Evolutionary conservation across 371 early-diverging fungal species (phyloP).

Genomic region (Apophysomyces ossiformis): DNA sequence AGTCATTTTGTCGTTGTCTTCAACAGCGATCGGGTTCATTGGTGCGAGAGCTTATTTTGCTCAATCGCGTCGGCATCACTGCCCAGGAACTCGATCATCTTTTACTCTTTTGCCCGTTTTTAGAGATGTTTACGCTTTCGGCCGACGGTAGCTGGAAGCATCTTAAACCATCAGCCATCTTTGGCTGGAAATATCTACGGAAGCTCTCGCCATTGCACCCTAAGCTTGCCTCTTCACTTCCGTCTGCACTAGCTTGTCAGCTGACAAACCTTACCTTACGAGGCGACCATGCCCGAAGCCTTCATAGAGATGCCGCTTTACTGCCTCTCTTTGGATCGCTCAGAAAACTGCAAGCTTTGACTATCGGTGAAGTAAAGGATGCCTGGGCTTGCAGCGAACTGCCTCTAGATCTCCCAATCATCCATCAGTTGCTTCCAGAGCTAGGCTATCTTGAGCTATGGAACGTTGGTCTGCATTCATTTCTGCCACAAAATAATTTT

Average conservation of each 20-base stretch:
- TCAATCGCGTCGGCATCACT: not conserved
- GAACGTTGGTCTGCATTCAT: not conserved
- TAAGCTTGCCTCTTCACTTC: not conserved
- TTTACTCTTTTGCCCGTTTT: not conserved
- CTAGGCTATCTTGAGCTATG: not conserved
- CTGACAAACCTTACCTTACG: not conserved
- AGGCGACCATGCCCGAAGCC: not conserved
- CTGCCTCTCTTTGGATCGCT: not conserved
- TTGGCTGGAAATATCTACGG: constrained; percentile 1
- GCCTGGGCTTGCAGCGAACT: not conserved
- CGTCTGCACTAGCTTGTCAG: not conserved
- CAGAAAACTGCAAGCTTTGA: not conserved
- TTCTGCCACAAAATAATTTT: not conserved
- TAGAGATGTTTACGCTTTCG: not conserved
- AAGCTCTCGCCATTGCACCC: not conserved
- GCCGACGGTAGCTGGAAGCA: constrained; percentile 2
- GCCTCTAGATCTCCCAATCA: not conserved
- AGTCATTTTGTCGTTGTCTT: not conserved
- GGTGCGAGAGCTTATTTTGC: not conserved
- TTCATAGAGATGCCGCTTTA: not conserved
- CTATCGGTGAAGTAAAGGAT: not conserved
- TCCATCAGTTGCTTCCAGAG: not conserved
- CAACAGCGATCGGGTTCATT: not conserved
- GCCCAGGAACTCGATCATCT: not conserved
- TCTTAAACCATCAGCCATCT: not conserved